Evolutionary conservation across 169 alveolate genomes (phyloP), one percentile per base, ranked within the genome.

Genomic region (Eimeria mitis): DNA sequence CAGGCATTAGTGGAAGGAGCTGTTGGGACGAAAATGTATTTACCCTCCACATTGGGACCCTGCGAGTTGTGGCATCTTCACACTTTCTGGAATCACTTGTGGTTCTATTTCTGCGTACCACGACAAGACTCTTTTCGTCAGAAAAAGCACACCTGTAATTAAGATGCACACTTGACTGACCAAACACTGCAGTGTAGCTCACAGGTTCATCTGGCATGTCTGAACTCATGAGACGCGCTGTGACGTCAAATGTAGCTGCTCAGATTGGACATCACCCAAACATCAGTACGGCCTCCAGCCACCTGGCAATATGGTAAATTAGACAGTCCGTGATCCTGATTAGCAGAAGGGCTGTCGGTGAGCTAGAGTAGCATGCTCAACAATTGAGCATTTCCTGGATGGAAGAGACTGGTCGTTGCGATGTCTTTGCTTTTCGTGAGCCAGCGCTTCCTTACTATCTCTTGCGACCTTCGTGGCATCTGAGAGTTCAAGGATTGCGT

Each of bases 1-100:
- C 94, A 87, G 83, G 94, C 94, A 87, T 87, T 87, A 13, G 94
- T 87, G 61, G 94, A 61, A 21, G 94, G 94, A 5, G 94, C 78
- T 8, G 94, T 87, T 87, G 94, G 94, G 61, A 87, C 59, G 49
- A 87, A 87, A 42, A 87, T 52, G 21, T 87, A 87, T 44, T 65
- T 87, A 28, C 94, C 94, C 65, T 40, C 71, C 9, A 65, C 81
- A 65, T 87, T 87, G 31, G 81, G 68, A 1, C 23, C 94, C 94
- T 87, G 65, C 47, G 9, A 37, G 52, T 56, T 23, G 56, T 40
- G 40, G 1, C 47, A 25, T 37, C 52, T 31, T 56, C 76, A 34
- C 71, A 34, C n/a, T 47, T 25, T 81, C 31, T 3, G 34, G 4
- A 31, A 28, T 28, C 28, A 47, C 28, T 19, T 47, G 49, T 79